Base-by-base conservation (phyloP, 176 grass and related monocot genomes). In the Elymus sibiricus region DNA sequence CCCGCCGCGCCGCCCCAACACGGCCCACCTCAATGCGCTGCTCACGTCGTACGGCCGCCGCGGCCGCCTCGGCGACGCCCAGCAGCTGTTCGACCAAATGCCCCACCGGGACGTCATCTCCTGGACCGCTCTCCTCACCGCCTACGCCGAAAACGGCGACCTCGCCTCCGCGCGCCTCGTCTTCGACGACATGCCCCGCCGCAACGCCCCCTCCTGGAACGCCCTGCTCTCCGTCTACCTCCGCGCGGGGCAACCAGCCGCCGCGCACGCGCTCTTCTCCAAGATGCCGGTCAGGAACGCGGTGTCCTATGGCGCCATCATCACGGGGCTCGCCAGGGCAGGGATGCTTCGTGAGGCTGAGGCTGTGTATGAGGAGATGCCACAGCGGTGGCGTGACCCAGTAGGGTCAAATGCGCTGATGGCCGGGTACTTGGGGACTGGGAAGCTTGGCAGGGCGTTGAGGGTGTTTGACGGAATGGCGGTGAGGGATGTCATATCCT, bases 71-170 rank as follows among this genome's bases (percentile, higher is more conserved):
- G 58, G 49, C 11, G 90, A 88, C 28, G 93, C 93, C 37, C 90
- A 90, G 70, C 81, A 55, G 63, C 49, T 87, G 32, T 95, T 95
- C 80, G 93, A 95, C 76, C 80, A 35, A 49, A 95, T 92, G 90
- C 86, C 88, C 46, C 60, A 10, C 76, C 93, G 90, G 24, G 93
- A 95, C 64, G 93, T 92, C 83, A 87, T 95, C 88, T 86, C 93
- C 28, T 95, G 93, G 93, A 95, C 93, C 24, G 93, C 93, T 0
- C 86, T 95, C 32, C 86, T 95, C 80, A 90, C 90, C 15, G 90
- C 93, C 67, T 95, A 95, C 56, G 79, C 70, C 3, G 83, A 88
- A 15, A 85, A 34, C 16, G 88, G 93, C 5, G 79, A 86, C 53
- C 39, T 84, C 11, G 29, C 64, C 37, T 62, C 79, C 9, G 93